These are phyloP conservation scores for Malassezia furfur DNA, from an alignment of 1,284 basidiomycete species.

Conservation along the genomic window DNA sequence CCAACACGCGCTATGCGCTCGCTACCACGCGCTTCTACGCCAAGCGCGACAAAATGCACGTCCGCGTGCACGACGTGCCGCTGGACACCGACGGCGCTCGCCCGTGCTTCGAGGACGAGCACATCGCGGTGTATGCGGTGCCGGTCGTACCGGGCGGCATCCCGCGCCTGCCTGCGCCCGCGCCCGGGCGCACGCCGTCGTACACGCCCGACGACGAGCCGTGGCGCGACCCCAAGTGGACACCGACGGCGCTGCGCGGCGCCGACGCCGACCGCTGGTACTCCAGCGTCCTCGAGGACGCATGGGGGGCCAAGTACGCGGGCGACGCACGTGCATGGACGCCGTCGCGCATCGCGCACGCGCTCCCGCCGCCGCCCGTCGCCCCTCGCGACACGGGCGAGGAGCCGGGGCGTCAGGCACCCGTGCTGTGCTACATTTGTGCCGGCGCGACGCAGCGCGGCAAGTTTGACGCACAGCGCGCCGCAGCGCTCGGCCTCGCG, in stretches of 20 bases:
- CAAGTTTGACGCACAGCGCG: slow-evolving; percentile 69
- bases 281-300: neutral
- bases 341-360: slow-evolving; percentile 3
- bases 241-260: slow-evolving; percentile 1
- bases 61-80: slow-evolving; percentile 20
- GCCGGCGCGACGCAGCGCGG: slow-evolving; percentile 70
- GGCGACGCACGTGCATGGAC: neutral
- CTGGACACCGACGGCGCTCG: slow-evolving; percentile 15
- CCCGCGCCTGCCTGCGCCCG: neutral
- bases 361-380: slow-evolving; percentile 2
- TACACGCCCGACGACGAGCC: neutral
- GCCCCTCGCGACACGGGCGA: slow-evolving; percentile 9
- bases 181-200: neutral
- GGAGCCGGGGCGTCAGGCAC: slow-evolving; percentile 17
- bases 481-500: slow-evolving; percentile 60
- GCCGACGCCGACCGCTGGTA: slow-evolving; percentile 6
- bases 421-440: slow-evolving; percentile 57
- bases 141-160: slow-evolving; percentile 51
- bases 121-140: slow-evolving; percentile 59
- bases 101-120: slow-evolving; percentile 55
- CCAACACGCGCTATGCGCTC: slow-evolving; percentile 61
- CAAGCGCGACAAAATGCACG: slow-evolving; percentile 29
- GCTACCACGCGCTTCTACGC: slow-evolving; percentile 54
- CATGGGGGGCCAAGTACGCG: slow-evolving; percentile 7
- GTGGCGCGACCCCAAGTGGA: slow-evolving; percentile 21